Evolutionary conservation across 306 rosid genomes (phyloP).

Genomic region (Purshia tridentata): DNA sequence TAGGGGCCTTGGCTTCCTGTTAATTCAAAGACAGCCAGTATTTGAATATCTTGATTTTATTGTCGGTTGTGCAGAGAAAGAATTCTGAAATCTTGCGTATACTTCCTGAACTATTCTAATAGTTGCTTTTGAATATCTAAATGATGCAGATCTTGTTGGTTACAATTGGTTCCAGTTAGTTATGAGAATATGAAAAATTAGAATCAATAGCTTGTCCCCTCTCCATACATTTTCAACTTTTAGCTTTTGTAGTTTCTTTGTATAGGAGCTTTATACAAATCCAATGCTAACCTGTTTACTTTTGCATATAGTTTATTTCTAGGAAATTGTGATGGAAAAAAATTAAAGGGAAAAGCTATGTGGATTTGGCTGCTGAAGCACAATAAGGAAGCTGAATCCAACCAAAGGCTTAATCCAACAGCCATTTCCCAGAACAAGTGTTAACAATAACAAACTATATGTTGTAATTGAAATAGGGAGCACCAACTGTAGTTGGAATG

Average conservation of each 20-base stretch:
- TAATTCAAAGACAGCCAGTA: neutral
- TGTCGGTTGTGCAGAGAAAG: neutral
- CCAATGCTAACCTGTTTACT: neutral
- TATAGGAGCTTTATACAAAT: neutral
- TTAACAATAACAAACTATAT: neutral
- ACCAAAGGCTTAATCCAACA: no score
- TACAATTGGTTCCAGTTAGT: no score
- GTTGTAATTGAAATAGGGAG: no score
- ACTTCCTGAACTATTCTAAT: neutral
- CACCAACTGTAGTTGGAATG: constrained; percentile 3
- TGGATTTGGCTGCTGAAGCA: no score
- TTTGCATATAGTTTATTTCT: neutral
- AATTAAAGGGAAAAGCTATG: no score
- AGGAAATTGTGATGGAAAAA: no score
- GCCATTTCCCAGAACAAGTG: neutral
- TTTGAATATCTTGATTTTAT: neutral
- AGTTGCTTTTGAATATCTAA: neutral
- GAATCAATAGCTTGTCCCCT: neutral
- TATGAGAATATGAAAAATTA: no score
- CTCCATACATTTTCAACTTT: neutral
- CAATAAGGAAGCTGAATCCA: no score
- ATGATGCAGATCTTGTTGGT: neutral
- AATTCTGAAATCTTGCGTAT: neutral
- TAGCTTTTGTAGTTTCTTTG: neutral
- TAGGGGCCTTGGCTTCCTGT: neutral